These are phyloP conservation scores for Actinidia polygama DNA, from an alignment of 179 eudicot species.

Conservation along the genomic window DNA sequence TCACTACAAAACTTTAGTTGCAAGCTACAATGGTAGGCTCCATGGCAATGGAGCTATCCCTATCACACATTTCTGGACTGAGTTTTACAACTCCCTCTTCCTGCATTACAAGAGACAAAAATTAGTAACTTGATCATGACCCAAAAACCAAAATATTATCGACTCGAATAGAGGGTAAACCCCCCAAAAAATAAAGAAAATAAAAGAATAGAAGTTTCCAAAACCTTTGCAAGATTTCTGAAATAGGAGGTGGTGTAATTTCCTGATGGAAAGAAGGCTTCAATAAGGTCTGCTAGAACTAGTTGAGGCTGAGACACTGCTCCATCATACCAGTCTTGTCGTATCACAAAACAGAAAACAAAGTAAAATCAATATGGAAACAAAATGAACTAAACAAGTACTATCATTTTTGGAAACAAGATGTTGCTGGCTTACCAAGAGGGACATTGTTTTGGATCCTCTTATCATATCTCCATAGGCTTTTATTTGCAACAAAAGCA, in stretches of 20 bases:
- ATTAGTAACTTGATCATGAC: not conserved
- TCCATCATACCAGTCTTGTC: conserved; percentile 95
- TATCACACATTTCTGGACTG: conserved; percentile 53
- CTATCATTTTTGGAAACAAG: too few relatives aligned
- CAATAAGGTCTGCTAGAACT: conserved; percentile 81
- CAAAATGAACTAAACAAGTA: not conserved
- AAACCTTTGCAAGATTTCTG: conserved; percentile 32
- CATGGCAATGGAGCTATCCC: conserved; percentile 48
- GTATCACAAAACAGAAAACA: conserved; percentile 3
- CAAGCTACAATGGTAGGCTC: conserved; percentile 71
- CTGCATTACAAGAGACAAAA: conserved; percentile 34
- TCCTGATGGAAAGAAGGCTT: conserved; percentile 92
- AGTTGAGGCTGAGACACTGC: conserved; percentile 93
- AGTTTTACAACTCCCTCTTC: conserved; percentile 51
- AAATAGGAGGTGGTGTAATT: conserved; percentile 75
- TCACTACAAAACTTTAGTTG: conserved; percentile 29
- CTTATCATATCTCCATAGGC: conserved; percentile 94
- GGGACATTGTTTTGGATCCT: conserved; percentile 49
- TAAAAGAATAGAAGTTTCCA: not conserved
- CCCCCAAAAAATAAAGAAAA: too few relatives aligned
- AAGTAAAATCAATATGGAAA: not conserved
- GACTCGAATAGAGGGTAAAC: not conserved
- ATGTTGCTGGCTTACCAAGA: conserved; percentile 58
- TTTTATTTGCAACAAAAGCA: conserved; percentile 66
- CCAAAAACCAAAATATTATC: not conserved